Evolutionary conservation across 2,329 filamentous ascomycete species (phyloP).

Genomic region (Helminthosporium solani): DNA sequence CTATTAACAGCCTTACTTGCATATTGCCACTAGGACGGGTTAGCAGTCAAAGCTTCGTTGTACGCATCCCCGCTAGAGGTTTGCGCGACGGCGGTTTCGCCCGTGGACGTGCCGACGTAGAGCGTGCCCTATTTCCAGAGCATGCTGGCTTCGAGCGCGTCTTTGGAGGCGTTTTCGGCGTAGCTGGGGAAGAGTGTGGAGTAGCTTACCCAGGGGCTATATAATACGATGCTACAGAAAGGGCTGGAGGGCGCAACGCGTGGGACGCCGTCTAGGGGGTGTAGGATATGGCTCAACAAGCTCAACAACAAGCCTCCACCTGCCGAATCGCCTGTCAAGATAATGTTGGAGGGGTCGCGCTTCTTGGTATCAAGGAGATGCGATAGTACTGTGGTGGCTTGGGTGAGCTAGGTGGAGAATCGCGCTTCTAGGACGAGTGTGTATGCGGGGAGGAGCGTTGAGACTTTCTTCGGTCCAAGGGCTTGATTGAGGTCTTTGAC

Average conservation of each 20-base stretch:
- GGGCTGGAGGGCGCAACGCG: background rate
- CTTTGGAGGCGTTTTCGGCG: background rate
- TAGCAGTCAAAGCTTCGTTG: background rate
- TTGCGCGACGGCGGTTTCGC: background rate
- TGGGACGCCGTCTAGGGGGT: conserved; percentile 2
- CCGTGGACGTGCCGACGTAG: background rate
- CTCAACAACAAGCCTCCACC: conserved; percentile 7
- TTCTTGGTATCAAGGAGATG: background rate
- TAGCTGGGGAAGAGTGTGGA: background rate
- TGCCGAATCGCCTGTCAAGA: conserved; percentile 12
- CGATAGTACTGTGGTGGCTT: background rate
- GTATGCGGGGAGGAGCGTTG: background rate
- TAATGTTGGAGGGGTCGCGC: conserved; percentile 1
- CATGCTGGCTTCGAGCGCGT: background rate
- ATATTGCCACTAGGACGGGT: conserved; percentile 1
- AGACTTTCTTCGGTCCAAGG: background rate
- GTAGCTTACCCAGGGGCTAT: conserved; percentile 6
- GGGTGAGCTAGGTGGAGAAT: conserved; percentile 2
- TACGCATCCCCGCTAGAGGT: background rate
- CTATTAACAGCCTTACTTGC: background rate
- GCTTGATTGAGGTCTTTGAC: too few relatives aligned
- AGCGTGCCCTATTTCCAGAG: background rate
- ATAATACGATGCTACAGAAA: background rate
- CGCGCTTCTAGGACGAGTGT: conserved; percentile 1
- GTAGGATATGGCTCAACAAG: conserved; percentile 6